phyloP scores from a whole-genome alignment of 1,284 basidiomycete genomes.

The Omphalotus olearius region DNA sequence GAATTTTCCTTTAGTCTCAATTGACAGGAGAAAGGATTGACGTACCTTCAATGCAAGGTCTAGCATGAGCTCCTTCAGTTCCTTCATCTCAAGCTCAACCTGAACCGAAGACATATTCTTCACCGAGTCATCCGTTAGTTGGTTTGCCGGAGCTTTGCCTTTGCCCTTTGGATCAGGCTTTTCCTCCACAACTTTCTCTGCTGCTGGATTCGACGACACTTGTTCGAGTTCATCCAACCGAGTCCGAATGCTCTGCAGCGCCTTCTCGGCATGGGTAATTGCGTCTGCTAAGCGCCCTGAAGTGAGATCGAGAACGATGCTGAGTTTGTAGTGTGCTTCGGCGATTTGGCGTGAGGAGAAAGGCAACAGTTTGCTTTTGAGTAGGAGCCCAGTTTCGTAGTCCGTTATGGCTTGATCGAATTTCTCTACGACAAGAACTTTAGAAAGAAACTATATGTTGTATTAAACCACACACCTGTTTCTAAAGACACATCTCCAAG shows the following conservation, averaged over 20 bases:
- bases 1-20: background rate
- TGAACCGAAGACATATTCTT: slow-evolving; percentile 61
- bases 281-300: slow-evolving; percentile 77
- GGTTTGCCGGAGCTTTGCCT: slow-evolving; percentile 47
- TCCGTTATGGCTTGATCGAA: slow-evolving; percentile 88
- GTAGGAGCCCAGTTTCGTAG: slow-evolving; percentile 67
- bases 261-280: slow-evolving; percentile 74
- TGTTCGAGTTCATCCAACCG: slow-evolving; percentile 61
- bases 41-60: slow-evolving; percentile 79
- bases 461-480: slow-evolving; percentile 55
- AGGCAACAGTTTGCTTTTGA: slow-evolving; percentile 72
- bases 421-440: slow-evolving; percentile 59
- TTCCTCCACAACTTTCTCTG: slow-evolving; percentile 19
- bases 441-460: slow-evolving; percentile 3
- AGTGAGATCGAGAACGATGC: slow-evolving; percentile 84
- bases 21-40: background rate
- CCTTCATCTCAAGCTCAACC: slow-evolving; percentile 74
- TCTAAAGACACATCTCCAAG: slow-evolving; percentile 88
- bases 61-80: slow-evolving; percentile 68
- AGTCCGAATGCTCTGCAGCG: slow-evolving; percentile 69
- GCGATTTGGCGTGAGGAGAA: slow-evolving; percentile 82
- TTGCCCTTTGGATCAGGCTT: slow-evolving; percentile 56
- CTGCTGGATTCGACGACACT: slow-evolving; percentile 6
- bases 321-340: slow-evolving; percentile 86
- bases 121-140: slow-evolving; percentile 51